Conservation (phyloP, 345 rosid species). For the Corymbia maculata region DNA sequence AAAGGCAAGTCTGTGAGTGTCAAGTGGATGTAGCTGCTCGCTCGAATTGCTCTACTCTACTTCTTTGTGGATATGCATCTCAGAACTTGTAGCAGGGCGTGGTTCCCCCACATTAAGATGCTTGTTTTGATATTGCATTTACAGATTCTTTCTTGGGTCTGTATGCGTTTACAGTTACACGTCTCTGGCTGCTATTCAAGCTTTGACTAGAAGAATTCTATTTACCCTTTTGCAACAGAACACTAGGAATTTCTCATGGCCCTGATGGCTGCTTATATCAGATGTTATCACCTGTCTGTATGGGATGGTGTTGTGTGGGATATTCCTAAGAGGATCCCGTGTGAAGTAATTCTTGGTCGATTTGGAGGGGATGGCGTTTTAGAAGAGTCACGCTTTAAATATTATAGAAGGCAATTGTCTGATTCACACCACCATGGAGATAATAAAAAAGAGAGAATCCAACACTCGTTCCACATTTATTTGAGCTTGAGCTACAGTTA, state of each 20-base stretch:
- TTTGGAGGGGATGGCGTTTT: not conserved
- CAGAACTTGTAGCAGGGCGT: not conserved
- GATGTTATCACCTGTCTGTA: not conserved
- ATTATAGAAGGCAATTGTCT: not conserved
- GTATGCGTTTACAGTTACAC: not conserved
- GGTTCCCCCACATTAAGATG: not conserved
- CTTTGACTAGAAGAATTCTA: not conserved
- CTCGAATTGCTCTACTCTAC: not conserved
- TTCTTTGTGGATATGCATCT: not conserved
- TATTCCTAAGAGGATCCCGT: not conserved
- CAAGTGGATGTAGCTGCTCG: not conserved
- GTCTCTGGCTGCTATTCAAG: not conserved
- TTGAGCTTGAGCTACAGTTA: not conserved
- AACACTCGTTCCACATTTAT: not conserved
- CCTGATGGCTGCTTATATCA: not conserved
- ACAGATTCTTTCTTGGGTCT: not conserved
- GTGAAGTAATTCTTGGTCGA: not conserved
- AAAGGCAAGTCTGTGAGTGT: not conserved
- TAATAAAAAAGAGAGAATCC: not conserved
- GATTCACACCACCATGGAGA: not conserved
- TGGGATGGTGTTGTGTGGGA: not conserved
- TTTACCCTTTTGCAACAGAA: not conserved
- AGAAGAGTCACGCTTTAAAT: not conserved
- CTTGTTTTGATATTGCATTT: not conserved
- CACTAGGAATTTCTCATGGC: not conserved